A percentile compares a stretch with the other conserved stretches of the same genome.
phyloP scores from a whole-genome alignment of 2,329 filamentous ascomycete genomes.

The Phymatotrichopsis omnivora region DNA sequence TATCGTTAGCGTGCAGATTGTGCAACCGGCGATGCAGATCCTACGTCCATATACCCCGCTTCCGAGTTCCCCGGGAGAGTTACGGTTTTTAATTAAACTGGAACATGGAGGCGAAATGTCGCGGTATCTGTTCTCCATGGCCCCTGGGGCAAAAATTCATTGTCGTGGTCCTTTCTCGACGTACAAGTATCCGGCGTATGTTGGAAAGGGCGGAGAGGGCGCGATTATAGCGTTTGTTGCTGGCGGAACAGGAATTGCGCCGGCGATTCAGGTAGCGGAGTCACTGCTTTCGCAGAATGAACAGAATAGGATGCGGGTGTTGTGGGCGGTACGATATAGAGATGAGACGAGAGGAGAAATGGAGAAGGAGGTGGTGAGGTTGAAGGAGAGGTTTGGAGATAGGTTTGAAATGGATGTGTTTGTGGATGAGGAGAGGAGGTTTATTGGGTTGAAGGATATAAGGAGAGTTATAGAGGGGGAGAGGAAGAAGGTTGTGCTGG shows the following conservation, averaged over 20 bases:
- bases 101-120: conserved; percentile 78
- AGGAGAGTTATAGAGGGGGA: conserved; percentile 32
- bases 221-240: conserved; percentile 81
- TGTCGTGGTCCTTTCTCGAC: conserved; percentile 70
- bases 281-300: conserved; percentile 44
- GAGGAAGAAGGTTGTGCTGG: conserved; percentile 59
- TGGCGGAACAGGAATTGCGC: conserved; percentile 85
- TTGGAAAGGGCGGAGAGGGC: too few species aligned
- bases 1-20: conserved; percentile 83
- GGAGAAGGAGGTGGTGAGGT: conserved; percentile 50
- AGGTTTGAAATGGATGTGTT: conserved; percentile 61
- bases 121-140: conserved; percentile 60
- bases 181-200: conserved; percentile 44
- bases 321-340: conserved; percentile 55
- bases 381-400: conserved; percentile 47
- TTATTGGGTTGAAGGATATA: conserved; percentile 50
- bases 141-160: conserved; percentile 54
- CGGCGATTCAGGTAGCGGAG: conserved; percentile 70
- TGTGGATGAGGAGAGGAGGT: conserved; percentile 67
- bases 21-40: conserved; percentile 90
- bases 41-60: conserved; percentile 84
- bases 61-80: conserved; percentile 42
- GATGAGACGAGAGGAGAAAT: conserved; percentile 38
- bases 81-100: conserved; percentile 69
- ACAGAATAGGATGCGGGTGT: conserved; percentile 39